phyloP scores from a whole-genome alignment of 208 protist genomes.

The Acanthamoeba royreba region DNA sequence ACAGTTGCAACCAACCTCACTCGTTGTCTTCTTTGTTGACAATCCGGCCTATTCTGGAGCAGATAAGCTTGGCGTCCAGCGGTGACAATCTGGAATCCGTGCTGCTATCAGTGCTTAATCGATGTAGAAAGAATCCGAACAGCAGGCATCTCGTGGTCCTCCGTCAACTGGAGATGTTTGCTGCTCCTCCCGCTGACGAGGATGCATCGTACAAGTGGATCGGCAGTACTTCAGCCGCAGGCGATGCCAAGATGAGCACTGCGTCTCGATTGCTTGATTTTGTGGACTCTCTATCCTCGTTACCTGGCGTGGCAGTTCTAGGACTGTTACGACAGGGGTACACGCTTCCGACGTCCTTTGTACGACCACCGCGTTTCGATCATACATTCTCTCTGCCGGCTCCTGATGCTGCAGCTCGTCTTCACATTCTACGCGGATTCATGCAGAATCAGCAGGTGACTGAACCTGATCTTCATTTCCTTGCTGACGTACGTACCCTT shows the following conservation, averaged over 20 bases:
- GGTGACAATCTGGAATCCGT: neutral
- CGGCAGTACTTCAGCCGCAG: neutral
- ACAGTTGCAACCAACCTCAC: no score
- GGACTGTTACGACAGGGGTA: neutral
- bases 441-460: neutral
- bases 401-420: neutral
- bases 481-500: neutral
- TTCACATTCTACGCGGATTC: neutral
- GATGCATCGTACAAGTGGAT: neutral
- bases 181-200: neutral
- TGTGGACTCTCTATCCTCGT: neutral
- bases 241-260: neutral
- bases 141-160: neutral
- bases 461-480: neutral
- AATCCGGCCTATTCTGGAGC: neutral
- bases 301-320: neutral
- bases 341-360: neutral
- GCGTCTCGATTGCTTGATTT: neutral
- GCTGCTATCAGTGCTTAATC: neutral
- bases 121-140: no score
- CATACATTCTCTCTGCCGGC: neutral
- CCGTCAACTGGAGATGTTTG: neutral
- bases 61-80: neutral
- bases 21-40: no score
- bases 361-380: neutral